phyloP scores from a whole-genome alignment of 257 asterid species.

The Capsicum pubescens region DNA sequence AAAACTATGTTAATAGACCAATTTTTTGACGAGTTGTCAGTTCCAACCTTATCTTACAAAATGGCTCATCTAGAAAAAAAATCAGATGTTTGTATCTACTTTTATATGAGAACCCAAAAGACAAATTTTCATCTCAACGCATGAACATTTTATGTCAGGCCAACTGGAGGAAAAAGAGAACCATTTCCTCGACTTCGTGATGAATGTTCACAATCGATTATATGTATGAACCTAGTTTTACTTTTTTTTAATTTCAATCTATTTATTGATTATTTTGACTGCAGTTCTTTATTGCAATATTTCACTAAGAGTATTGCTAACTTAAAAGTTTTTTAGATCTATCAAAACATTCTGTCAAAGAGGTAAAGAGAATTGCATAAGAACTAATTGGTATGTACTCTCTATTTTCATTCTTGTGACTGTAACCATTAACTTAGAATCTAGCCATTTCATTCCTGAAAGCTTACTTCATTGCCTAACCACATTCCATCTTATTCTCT shows the following conservation, averaged over 20 bases:
- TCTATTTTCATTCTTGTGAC: not conserved
- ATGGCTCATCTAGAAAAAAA: not conserved
- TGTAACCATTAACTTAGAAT: not conserved
- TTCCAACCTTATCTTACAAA: not conserved
- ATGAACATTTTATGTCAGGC: slow-evolving; percentile 50
- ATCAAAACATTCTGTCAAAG: not conserved
- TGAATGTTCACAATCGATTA: slow-evolving; percentile 82
- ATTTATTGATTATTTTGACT: too few species aligned
- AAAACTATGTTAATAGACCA: slow-evolving; percentile 97
- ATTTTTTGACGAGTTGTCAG: slow-evolving; percentile 75
- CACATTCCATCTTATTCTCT: not conserved
- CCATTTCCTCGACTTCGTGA: slow-evolving; percentile 95
- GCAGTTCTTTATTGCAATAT: not conserved
- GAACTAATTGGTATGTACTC: not conserved
- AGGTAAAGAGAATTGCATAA: not conserved
- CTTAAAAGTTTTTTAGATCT: not conserved
- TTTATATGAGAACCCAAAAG: not conserved
- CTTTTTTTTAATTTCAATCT: not conserved
- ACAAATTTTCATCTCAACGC: not conserved
- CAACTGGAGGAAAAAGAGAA: slow-evolving; percentile 93
- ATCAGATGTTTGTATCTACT: not conserved
- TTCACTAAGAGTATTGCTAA: not conserved
- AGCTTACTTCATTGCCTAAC: not conserved
- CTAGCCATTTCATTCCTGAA: not conserved
- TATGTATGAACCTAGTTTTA: slow-evolving; percentile 50